Conservation (phyloP, 2,329 filamentous ascomycete genomes). For the Chaetothyriales sp. region DNA sequence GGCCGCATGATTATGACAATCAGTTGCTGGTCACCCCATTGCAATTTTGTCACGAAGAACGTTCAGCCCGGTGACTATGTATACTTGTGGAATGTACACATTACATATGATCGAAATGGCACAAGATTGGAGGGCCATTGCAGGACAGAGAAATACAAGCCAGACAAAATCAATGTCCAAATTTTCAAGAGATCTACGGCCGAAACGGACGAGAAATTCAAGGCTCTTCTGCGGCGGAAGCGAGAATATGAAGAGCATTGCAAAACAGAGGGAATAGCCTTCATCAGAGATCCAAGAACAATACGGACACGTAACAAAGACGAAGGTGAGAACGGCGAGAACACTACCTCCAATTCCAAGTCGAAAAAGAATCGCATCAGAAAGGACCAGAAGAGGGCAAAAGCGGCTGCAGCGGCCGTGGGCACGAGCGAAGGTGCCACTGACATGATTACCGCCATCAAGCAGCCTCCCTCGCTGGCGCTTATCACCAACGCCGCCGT, state of each 20-base stretch:
- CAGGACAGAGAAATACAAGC: constrained; percentile 43
- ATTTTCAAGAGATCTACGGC: constrained; percentile 33
- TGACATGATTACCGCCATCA: neutral
- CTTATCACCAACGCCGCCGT: constrained; percentile 27
- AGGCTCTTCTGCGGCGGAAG: constrained; percentile 50
- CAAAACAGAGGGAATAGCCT: constrained; percentile 20
- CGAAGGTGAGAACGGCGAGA: constrained; percentile 19
- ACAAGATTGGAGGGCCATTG: constrained; percentile 58
- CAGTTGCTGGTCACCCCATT: constrained; percentile 57
- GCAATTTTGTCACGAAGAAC: constrained; percentile 40
- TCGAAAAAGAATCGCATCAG: constrained; percentile 16
- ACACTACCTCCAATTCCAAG: constrained; percentile 18
- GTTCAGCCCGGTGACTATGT: constrained; percentile 51
- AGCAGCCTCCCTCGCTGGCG: neutral
- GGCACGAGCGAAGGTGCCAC: neutral
- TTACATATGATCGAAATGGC: constrained; percentile 43
- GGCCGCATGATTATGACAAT: constrained; percentile 61
- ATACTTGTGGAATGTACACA: constrained; percentile 54
- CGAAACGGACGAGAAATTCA: constrained; percentile 34
- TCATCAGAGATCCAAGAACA: constrained; percentile 12
- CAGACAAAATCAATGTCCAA: constrained; percentile 45
- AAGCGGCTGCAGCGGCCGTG: neutral
- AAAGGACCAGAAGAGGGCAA: constrained; percentile 16
- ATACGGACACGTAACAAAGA: constrained; percentile 10
- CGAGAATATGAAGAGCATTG: constrained; percentile 40